phyloP scores from a whole-genome alignment of 306 rosid species.

The barrel medic (Medicago truncatula) region MtrunA17r5.0-ANR NC_053048.1:47470501-47471000 shows the following conservation, averaged over 20 bases:
- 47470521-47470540: too few relatives aligned
- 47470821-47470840: slow-evolving; percentile 12
- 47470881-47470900: slow-evolving; percentile 87
- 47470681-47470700: slow-evolving; percentile 14
- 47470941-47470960: slow-evolving; percentile 92
- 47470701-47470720: slow-evolving; percentile 3
- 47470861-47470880: slow-evolving; percentile 92
- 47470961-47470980: slow-evolving; percentile 36
- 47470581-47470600: too few relatives aligned
- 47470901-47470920: slow-evolving; percentile 95
- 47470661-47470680: slow-evolving; percentile 27
- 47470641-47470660: too few relatives aligned
- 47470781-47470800: slow-evolving; percentile 34
- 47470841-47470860: slow-evolving; percentile 31
- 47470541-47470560: too few relatives aligned
- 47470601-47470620: too few relatives aligned
- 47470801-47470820: background rate
- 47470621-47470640: too few relatives aligned
- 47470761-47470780: slow-evolving; percentile 12
- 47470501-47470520: too few relatives aligned
- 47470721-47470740: slow-evolving; percentile 21
- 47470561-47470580: too few relatives aligned
- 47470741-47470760: slow-evolving; percentile 18
- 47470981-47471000: slow-evolving; percentile 17
- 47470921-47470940: slow-evolving; percentile 82